Base-by-base conservation (phyloP, 306 rosid genomes). In the Lupinus albus region DNA sequence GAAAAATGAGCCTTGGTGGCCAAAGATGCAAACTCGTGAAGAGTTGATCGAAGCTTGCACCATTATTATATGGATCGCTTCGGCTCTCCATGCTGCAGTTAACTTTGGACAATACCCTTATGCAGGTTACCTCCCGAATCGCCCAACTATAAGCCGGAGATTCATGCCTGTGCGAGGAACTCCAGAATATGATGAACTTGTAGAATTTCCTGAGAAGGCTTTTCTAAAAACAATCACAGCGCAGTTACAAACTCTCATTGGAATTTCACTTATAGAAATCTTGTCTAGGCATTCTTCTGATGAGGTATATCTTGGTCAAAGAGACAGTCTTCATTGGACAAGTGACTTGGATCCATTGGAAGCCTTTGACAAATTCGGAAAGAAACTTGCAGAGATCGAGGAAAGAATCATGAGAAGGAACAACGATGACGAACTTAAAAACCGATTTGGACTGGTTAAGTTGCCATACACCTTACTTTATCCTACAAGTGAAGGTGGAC, bases 391-490 rank as follows among this genome's bases (percentile, higher is more conserved):
- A 6, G 83, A 82, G 25, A 81, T 89, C 45, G 95, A 85, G 76
- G 74, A 76, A 0, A 77, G 39, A 45, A 89, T 87, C 2, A 20
- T 65, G 11, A 36, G 13, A 8, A 68, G 73, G 91, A 89, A 89
- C 75, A 62, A 11, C 33, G 85, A 92, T 74, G 71, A 32, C 71
- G 61, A 12, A 47, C 76, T 83, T 56, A 85, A 72, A 15, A 92
- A 89, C 72, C 64, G 96, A 66, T 80, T 64, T 69, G 96, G 95
- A 11, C 78, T 82, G 0, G 95, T 87, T 12, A 70, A 82, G 67
- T 14, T 89, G 79, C 91, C 96, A 0, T 92, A 92, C 61, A 87
- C 95, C 11, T 76, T 87, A 48, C 90, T 92, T 5, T 81, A 33
- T 78, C 97, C 96, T 41, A 82, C 84, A 1, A 70, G 96, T 44